Base-by-base conservation (phyloP, 1,284 basidiomycete species). In the Ceratorhiza oryzae-sativae region DNA sequence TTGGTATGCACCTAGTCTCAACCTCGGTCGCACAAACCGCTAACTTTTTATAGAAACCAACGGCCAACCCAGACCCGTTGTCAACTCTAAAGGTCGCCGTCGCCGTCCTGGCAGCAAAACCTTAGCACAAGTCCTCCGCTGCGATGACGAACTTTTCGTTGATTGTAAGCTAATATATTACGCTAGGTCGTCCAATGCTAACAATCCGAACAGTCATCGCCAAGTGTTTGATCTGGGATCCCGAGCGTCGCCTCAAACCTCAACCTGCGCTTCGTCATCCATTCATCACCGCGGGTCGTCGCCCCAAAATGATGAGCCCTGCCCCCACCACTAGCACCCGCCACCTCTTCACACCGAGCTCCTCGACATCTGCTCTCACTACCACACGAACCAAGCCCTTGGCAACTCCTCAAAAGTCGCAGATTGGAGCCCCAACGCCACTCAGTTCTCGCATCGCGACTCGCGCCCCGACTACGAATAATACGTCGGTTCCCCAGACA, bases 141-240 rank as follows among this genome's bases (percentile, higher is more conserved):
- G 90, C 76, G 92, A 92, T 73, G 94, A 97, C 77, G 93, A 95
- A 72, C 87, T 91, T 48, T 95, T 96, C 78, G 85, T 95, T 59
- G 93, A 97, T 80, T 70, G 67, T 70, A 58, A 48, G 67, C 59
- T n/a, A 34, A 84, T 85, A 62, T 78, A 82, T 6, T 85, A 85
- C 76, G 77, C 85, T 71, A 85, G 86, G 77, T 87, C n/a, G n/a
- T n/a, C n/a, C 12, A 15, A 48, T 25, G 8, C 65, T 68, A 32
- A 68, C 30, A 39, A 18, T 13, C 13, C 3, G 2, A 32, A 23
- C 15, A 70, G 94, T 99, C 79, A 93, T 99, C 75, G 86, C 92
- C 2, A 98, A 97, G 80, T 99, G 97, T 81, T 85, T 99, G 27
- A 87, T 93, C 15, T 99, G 97, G 97, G 97, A 99, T 82, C 97